Conservation (phyloP, 176 grass and related monocot species). For the Phragmites australis region DNA sequence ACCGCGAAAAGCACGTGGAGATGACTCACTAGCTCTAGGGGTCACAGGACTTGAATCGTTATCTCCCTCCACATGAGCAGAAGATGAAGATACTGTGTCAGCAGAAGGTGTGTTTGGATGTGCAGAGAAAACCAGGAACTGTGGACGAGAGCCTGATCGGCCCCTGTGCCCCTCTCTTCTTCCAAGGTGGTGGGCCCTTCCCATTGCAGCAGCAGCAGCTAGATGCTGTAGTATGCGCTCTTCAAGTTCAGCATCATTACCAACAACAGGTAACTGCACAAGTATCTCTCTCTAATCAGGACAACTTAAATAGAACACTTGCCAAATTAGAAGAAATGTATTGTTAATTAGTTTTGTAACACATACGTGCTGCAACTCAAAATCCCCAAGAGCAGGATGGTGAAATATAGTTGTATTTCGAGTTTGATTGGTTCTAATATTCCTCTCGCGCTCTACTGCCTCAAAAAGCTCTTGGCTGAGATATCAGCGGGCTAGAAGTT, state of each 20-base stretch:
- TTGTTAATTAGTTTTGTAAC: slow-evolving; percentile 19
- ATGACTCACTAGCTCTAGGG: slow-evolving; percentile 40
- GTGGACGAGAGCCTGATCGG: slow-evolving; percentile 50
- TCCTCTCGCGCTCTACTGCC: slow-evolving; percentile 70
- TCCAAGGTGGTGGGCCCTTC: slow-evolving; percentile 63
- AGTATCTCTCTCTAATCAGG: slow-evolving; percentile 14
- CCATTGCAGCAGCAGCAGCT: slow-evolving; percentile 66
- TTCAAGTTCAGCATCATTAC: slow-evolving; percentile 76
- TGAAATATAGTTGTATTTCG: slow-evolving; percentile 62
- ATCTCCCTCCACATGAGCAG: slow-evolving; percentile 39
- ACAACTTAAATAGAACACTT: neutral
- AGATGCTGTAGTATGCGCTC: slow-evolving; percentile 89
- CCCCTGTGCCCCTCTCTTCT: slow-evolving; percentile 73
- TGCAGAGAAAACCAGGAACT: slow-evolving; percentile 63
- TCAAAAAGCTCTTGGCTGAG: slow-evolving; percentile 85
- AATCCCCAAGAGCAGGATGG: slow-evolving; percentile 79
- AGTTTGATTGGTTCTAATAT: slow-evolving; percentile 64
- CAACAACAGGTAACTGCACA: slow-evolving; percentile 66
- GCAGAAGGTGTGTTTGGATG: slow-evolving; percentile 45
- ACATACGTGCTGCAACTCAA: slow-evolving; percentile 83
- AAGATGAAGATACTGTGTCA: slow-evolving; percentile 43
- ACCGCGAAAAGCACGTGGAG: slow-evolving; percentile 32
- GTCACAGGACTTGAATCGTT: slow-evolving; percentile 41
- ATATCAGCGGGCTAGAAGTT: slow-evolving; percentile 25
- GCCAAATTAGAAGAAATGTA: neutral